phyloP scores from a whole-genome alignment of 2,329 filamentous ascomycete species.

The Neoscytalidium dimidiatum region DNA sequence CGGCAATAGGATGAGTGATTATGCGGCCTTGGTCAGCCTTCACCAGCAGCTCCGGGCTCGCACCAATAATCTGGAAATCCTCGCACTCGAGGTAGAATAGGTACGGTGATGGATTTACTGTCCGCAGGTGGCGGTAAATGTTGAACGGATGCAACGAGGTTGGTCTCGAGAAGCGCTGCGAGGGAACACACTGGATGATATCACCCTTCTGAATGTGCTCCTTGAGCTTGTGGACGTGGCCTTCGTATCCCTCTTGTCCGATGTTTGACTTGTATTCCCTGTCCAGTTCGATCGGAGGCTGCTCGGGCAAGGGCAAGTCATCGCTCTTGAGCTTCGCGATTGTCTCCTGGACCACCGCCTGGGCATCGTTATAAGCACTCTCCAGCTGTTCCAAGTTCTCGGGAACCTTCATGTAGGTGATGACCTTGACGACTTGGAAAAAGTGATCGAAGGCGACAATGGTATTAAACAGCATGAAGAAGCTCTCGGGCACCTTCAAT shows the following conservation, averaged over 20 bases:
- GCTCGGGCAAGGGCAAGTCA: constrained; percentile 75
- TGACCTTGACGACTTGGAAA: constrained; percentile 87
- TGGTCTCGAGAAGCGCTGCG: constrained; percentile 86
- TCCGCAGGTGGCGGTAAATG: constrained; percentile 92
- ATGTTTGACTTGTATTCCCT: constrained; percentile 91
- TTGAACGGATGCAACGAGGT: constrained; percentile 96
- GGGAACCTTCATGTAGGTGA: constrained; percentile 80
- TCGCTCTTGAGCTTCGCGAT: constrained; percentile 72
- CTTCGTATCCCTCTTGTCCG: constrained; percentile 83
- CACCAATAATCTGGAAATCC: constrained; percentile 92
- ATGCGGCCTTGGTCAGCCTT: constrained; percentile 85
- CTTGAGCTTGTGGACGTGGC: constrained; percentile 83
- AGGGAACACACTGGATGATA: constrained; percentile 97
- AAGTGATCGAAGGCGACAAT: constrained; percentile 95
- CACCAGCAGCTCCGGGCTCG: constrained; percentile 90
- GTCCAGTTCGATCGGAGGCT: constrained; percentile 70
- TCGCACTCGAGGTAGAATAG: constrained; percentile 93
- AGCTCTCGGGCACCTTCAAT: constrained; percentile 83
- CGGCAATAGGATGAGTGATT: constrained; percentile 95
- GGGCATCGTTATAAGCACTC: constrained; percentile 69
- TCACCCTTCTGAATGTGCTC: constrained; percentile 88
- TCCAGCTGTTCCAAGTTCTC: constrained; percentile 57
- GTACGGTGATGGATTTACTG: constrained; percentile 97
- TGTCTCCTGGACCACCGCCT: constrained; percentile 63
- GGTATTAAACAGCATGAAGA: constrained; percentile 97